Base-by-base conservation (phyloP, 192 early-diverging fungal species). In the Linnemannia elongata region DNA sequence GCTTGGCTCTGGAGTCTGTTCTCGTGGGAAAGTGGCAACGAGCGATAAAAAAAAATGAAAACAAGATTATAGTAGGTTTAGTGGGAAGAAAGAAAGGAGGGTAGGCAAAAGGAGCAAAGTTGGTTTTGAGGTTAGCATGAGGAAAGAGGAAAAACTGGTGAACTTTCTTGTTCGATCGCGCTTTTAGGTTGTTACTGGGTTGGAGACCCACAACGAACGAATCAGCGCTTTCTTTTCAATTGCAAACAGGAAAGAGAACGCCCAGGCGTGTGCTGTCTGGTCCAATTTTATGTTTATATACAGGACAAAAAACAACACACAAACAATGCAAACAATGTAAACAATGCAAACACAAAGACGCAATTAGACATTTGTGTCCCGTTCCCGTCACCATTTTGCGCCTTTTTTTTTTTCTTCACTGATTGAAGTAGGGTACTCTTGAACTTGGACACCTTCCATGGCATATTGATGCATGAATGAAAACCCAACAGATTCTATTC, bases 1-100 rank as follows among this genome's bases (percentile, higher is more conserved):
- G 63, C 73, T 78, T 36, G 82, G 82, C 24, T 84, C 82, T 17
- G 73, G 82, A 35, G 41, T 47, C 82, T 84, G n/a, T 78, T 69
- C 5, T 33, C 24, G 18, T 35, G 57, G 1, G 57, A 69, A 69
- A 68, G 30, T 15, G 12, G 36, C 17, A 17, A 52, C 17, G 18
- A 49, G 44, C 4, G 47, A 15, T 41, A 68, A 42, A 57, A 36
- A 76, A 41, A 63, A 63, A n/a, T 24, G 5, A 75, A 75, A 33
- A 38, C 39, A 15, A 24, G n/a, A 44, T 4, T 10, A 45, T 30
- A 6, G 17, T 24, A 47, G 20, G 12, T 22, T 44, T 44, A 9
- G 3, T 49, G 15, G 72, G 44, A 49, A 12, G 24, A 27, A 49
- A 12, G 44, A 27, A 33, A 0, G n/a, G 47, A 49, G 4, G 72